Conservation (phyloP, 2,329 filamentous ascomycete genomes). For the Lecanicillium sp. region DNA sequence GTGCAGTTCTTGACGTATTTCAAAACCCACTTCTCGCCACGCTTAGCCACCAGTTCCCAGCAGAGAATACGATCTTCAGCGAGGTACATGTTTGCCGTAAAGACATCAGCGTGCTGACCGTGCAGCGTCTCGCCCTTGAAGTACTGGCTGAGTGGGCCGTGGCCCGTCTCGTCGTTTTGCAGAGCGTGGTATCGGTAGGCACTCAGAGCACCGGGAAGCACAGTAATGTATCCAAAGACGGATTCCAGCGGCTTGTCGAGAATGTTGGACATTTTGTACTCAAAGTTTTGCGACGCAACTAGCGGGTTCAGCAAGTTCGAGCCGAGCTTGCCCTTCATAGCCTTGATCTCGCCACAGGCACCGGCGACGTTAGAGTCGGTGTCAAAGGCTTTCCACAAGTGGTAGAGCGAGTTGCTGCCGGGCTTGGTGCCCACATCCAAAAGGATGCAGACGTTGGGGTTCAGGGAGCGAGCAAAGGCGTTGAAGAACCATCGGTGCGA, state of each 20-base stretch:
- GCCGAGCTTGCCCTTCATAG: conserved; percentile 83
- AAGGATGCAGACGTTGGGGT: conserved; percentile 93
- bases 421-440: conserved; percentile 95
- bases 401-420: conserved; percentile 83
- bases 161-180: conserved; percentile 93
- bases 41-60: conserved; percentile 93
- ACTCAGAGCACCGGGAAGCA: conserved; percentile 87
- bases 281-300: conserved; percentile 96
- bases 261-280: conserved; percentile 99
- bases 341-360: conserved; percentile 95
- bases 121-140: conserved; percentile 98
- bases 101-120: conserved; percentile 91
- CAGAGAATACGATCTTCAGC: conserved; percentile 86
- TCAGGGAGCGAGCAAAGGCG: conserved; percentile 84
- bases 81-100: conserved; percentile 94
- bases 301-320: conserved; percentile 83
- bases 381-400: conserved; percentile 98
- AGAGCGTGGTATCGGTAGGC: conserved; percentile 94
- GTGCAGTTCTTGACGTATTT: conserved; percentile 97
- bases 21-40: conserved; percentile 90
- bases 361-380: conserved; percentile 96
- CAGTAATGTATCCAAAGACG: conserved; percentile 96
- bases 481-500: conserved; percentile 99
- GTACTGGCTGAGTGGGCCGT: conserved; percentile 93
- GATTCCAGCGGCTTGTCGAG: conserved; percentile 95